phyloP scores from a whole-genome alignment of 345 rosid species.

The Ricinus communis region DNA sequence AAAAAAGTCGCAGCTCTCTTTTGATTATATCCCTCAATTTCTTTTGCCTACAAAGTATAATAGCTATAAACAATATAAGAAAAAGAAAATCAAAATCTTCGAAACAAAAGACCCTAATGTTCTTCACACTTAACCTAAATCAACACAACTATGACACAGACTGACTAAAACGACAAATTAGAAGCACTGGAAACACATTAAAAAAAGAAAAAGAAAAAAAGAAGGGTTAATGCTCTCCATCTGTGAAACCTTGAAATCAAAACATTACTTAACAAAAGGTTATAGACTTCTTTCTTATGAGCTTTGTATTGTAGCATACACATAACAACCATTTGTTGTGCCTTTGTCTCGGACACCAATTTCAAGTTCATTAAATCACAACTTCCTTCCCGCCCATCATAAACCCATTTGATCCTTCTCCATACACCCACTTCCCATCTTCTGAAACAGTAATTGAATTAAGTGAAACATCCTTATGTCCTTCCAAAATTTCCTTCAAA shows the following conservation, averaged over 20 bases:
- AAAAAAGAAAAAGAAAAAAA: too few species aligned
- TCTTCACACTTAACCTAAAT: conserved; percentile 8
- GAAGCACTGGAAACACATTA: conserved; percentile 39
- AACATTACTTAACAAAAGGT: conserved; percentile 11
- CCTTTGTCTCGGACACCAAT: conserved; percentile 47
- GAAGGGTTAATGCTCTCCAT: conserved; percentile 29
- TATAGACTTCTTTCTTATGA: conserved; percentile 13
- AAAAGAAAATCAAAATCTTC: conserved; percentile 1
- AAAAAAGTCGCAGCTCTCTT: conserved; percentile 12
- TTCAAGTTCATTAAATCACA: conserved; percentile 23
- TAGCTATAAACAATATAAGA: not conserved
- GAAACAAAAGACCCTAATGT: not conserved
- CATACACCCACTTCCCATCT: conserved; percentile 37
- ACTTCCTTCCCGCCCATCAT: conserved; percentile 30
- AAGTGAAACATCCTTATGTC: conserved; percentile 35
- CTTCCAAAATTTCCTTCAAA: conserved; percentile 63
- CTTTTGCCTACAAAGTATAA: not conserved
- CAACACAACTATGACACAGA: conserved; percentile 9
- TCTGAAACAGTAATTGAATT: conserved; percentile 33
- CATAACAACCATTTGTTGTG: conserved; percentile 33
- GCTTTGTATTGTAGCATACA: conserved; percentile 17
- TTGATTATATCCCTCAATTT: not conserved
- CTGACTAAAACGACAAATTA: conserved; percentile 5
- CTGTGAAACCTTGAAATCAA: not conserved
- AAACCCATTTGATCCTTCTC: conserved; percentile 37